Evolutionary conservation across 371 early-diverging fungal species (phyloP).

Genomic region (Mucor plumbeus): DNA sequence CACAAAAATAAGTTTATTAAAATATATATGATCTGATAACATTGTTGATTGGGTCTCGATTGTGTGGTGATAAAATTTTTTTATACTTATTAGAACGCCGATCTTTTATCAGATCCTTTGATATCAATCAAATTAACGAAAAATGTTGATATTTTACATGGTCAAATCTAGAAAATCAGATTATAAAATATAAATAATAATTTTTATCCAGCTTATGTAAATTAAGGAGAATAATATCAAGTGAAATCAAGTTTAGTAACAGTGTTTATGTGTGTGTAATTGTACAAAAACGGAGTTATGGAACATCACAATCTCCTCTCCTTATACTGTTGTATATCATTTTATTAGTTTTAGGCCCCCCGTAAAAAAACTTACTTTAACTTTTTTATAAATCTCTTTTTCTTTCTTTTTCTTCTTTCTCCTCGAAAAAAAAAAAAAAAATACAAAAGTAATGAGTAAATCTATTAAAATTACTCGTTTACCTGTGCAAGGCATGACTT

Average conservation of each 20-base stretch:
- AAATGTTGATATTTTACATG: background rate
- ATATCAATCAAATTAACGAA: background rate
- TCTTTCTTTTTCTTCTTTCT: background rate
- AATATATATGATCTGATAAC: constrained; percentile 5
- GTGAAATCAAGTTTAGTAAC: background rate
- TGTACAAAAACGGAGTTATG: constrained; percentile 6
- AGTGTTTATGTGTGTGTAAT: background rate
- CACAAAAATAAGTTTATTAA: background rate
- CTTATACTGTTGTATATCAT: background rate
- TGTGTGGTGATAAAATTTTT: too few relatives aligned
- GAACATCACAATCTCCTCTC: background rate
- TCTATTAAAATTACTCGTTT: constrained; percentile 6
- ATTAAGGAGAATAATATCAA: background rate
- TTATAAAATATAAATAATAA: background rate
- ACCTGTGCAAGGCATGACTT: constrained; percentile 69
- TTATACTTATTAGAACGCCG: too few relatives aligned
- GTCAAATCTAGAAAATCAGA: background rate
- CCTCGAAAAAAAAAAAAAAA: background rate
- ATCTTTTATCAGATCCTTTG: background rate
- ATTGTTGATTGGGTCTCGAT: too few relatives aligned
- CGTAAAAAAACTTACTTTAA: constrained; percentile 7
- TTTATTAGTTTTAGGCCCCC: constrained; percentile 4
- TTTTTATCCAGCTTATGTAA: background rate
- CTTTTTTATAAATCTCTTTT: constrained; percentile 1
- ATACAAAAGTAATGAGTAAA: background rate